Evolutionary conservation across 371 early-diverging fungal genomes (phyloP), one percentile per base, ranked within the genome.

Genomic region (Umbelopsis sp.): DNA sequence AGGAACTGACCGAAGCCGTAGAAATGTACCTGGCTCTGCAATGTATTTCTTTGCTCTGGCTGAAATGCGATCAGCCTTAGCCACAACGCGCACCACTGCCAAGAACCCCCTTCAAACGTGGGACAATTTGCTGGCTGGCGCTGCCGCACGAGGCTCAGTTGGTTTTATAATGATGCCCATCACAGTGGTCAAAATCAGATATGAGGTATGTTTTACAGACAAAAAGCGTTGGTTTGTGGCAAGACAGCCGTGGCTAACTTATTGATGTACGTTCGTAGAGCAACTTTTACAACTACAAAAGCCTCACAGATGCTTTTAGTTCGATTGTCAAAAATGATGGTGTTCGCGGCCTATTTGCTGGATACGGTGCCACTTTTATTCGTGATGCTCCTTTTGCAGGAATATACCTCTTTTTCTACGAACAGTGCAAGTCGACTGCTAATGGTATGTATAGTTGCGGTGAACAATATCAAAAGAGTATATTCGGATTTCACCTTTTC

Each of bases 341-440:
- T 9, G 50, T 91, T 18, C 74, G 84, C 70, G 94, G 95, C 0
- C 79, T 97, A 20, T 98, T 96, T 85, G 85, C 89, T 65, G 98
- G 99, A 20, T 94, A 87, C 51, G 93, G 95, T 50, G 94, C 96
- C 3, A 98, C 99, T 7, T 92, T 91, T 37, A 84, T 96, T 63
- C 84, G 98, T 25, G 99, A 98, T 76, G 97, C 97, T 3, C 99
- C 99, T 20, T 90, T 93, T 77, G 96, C 99, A 22, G 99, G 98
- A 11, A 86, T 97, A n/a, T 97, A 97, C 73, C 84, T 98, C 16
- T 84, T 92, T n/a, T 87, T 96, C 65, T 98, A 98, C 74, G 97
- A 97, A 76, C 79, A 88, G 5, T 80, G 78, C 63, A 94, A 94
- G 64, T 29, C 73, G 45, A 65, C 69, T 37, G 72, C 85, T 10